Base-by-base conservation (phyloP, 1,284 basidiomycete species). In the Pyrrhoderma noxium region DNA sequence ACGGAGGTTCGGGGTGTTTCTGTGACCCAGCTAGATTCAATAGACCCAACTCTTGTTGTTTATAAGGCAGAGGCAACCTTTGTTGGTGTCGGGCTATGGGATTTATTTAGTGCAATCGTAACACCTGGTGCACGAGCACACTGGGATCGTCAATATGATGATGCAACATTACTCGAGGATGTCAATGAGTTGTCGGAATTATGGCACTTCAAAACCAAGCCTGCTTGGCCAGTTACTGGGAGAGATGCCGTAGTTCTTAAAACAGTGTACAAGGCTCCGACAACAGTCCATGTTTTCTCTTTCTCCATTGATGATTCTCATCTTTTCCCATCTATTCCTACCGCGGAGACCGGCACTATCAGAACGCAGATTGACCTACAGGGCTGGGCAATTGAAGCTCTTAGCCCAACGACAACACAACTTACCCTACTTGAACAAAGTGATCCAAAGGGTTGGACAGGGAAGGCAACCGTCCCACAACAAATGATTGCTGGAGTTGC, bases 1-100 rank as follows among this genome's bases (percentile, higher is more conserved):
- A 66, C 86, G 39, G 95, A 99, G 61, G 79, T 81, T 22, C 77
- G 84, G 37, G 94, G 94, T 1, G 93, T 96, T 0, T 88, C 91
- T 1, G 85, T 99, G 38, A 94, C 93, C 3, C 94, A 98, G 64
- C 81, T 99, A 13, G 90, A 98, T 65, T 96, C 93, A 0, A 98
- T 99, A 56, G 96, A 99, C 67, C 93, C 93, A 22, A 98, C 95
- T 0, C 71, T 99, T 34, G 90, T 97, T 2, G 94, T 99, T 2
- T 98, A 93, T 66, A 82, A 93, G 13, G 95, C 95, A 0, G 94
- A 98, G 66, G 94, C 95, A 0, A 95, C 94, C 0, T 98, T 99
- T 66, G 94, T 99, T 31, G 96, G 95, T 18, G 84, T 99, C 1
- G 84, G 90, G 13, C 74, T 99, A 1, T 99, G 95, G 94, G 96